Base-by-base conservation (phyloP, 192 early-diverging fungal genomes). In the Linderina pennispora region DNA sequence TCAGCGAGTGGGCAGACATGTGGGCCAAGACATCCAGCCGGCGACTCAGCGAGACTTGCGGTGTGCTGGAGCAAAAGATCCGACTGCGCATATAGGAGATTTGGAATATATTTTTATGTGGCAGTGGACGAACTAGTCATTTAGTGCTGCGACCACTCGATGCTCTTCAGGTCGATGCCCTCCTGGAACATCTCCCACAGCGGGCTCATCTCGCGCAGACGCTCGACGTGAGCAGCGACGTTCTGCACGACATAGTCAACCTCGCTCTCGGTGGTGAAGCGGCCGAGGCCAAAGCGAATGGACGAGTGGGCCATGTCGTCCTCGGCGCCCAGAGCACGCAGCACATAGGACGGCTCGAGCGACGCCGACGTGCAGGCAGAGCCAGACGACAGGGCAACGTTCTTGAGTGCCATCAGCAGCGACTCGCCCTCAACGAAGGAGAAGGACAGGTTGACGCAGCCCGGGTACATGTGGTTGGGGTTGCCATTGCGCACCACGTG, bases 141-240 rank as follows among this genome's bases (percentile, higher is more conserved):
- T 43, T 52, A 94, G 63, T 94, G 89, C 58, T 91, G 88, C 47
- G 81, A 74, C 91, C 91, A 94, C 76, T 94, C 79, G 50, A 94
- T 94, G 24, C 76, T 75, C 77, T 91, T 91, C 50, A 94, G 56
- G 58, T 94, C 91, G 49, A 94, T 88, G 4, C 91, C 91, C 40
- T 94, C 91, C 58, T 90, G 89, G 43, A 82, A 85, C 94, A 98
- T 98, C 67, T 98, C 95, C 92, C 92, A 98, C 36, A 98, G 77
- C 14, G 95, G 95, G 47, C 85, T 88, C 91, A 98, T 94, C 42
- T 98, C 95, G 35, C 95, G 72, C 53, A 98, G 59, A 45, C 83
- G 81, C 40, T 81, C 81, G 8, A 98, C 95, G 47, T 92, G 87
- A 8, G 74, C 68, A 18, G 80, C 75, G 8, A 98, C 91, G 28